These are phyloP conservation scores for Sistotremastrum niveocremeum DNA, from an alignment of 768 basidiomycete genomes.

Conservation along the genomic window DNA sequence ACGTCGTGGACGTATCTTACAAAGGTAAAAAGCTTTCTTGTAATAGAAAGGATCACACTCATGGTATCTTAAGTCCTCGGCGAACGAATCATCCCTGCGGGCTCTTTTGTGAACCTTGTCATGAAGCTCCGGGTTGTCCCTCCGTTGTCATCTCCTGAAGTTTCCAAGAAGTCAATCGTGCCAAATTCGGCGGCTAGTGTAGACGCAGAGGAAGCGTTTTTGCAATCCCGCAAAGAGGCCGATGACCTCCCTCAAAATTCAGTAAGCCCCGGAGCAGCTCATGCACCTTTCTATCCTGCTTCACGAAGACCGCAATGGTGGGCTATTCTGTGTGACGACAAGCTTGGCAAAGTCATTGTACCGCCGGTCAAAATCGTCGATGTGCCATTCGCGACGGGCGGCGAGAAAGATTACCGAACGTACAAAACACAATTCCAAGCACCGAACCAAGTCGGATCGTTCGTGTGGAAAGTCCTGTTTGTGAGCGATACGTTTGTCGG, in stretches of 20 bases:
- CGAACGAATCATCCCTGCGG: slow-evolving; percentile 77
- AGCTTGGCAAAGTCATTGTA: slow-evolving; percentile 72
- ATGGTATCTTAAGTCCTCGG: slow-evolving; percentile 33
- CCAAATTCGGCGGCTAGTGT: slow-evolving; percentile 27
- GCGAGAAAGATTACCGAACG: slow-evolving; percentile 50
- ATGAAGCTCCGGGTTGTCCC: slow-evolving; percentile 69
- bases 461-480: slow-evolving; percentile 80
- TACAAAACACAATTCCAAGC: slow-evolving; percentile 95
- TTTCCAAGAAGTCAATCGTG: slow-evolving; percentile 25
- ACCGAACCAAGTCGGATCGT: slow-evolving; percentile 67
- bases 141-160: slow-evolving; percentile 33
- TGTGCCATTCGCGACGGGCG: slow-evolving; percentile 43
- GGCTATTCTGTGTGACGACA: slow-evolving; percentile 80
- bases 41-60: slow-evolving; percentile 31
- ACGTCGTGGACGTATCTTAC: slow-evolving; percentile 74
- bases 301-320: slow-evolving; percentile 92
- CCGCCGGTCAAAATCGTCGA: slow-evolving; percentile 75
- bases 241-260: slow-evolving; percentile 41
- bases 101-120: slow-evolving; percentile 75
- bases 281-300: slow-evolving; percentile 87
- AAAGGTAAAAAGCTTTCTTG: slow-evolving; percentile 39
- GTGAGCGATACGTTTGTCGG: slow-evolving; percentile 84
- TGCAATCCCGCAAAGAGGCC: slow-evolving; percentile 43
- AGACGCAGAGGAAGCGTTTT: slow-evolving; percentile 57
- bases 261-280: slow-evolving; percentile 46